Evolutionary conservation across 768 basidiomycete species (phyloP).

Genomic region (Tylopilus sp.): DNA sequence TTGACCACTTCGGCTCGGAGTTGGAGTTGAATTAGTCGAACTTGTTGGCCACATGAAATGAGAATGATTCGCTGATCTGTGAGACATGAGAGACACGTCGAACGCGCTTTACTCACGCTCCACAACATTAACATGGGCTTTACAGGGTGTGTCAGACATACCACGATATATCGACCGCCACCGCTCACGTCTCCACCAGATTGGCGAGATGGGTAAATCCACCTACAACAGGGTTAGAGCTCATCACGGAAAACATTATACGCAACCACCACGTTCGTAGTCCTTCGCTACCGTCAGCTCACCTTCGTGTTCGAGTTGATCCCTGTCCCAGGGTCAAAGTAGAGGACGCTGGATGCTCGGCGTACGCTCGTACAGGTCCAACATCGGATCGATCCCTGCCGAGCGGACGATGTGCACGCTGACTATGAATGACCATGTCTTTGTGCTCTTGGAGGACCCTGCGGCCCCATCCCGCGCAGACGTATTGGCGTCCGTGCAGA

Average conservation of each 20-base stretch:
- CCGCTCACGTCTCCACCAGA: conserved; percentile 33
- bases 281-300: conserved; percentile 6
- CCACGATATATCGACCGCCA: neutral
- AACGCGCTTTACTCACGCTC: no score
- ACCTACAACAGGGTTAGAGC: conserved; percentile 65
- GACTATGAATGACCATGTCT: conserved; percentile 78
- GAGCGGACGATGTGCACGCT: conserved; percentile 75
- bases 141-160: conserved; percentile 44
- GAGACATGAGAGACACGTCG: no score
- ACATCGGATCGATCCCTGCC: conserved; percentile 51
- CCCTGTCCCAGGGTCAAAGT: conserved; percentile 46
- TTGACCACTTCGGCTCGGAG: no score
- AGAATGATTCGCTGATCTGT: no score
- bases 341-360: conserved; percentile 68
- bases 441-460: conserved; percentile 76
- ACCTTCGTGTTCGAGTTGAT: conserved; percentile 18
- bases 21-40: no score
- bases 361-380: conserved; percentile 72
- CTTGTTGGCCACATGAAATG: no score
- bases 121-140: conserved; percentile 56
- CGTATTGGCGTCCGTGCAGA: conserved; percentile 31
- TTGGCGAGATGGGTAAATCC: conserved; percentile 82
- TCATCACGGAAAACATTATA: conserved; percentile 65
- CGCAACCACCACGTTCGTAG: conserved; percentile 63
- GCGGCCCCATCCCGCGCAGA: conserved; percentile 66